Evolutionary conservation across 768 basidiomycete genomes (phyloP), one percentile per base, ranked within the genome.

Genomic region (Russula brevipes): DNA sequence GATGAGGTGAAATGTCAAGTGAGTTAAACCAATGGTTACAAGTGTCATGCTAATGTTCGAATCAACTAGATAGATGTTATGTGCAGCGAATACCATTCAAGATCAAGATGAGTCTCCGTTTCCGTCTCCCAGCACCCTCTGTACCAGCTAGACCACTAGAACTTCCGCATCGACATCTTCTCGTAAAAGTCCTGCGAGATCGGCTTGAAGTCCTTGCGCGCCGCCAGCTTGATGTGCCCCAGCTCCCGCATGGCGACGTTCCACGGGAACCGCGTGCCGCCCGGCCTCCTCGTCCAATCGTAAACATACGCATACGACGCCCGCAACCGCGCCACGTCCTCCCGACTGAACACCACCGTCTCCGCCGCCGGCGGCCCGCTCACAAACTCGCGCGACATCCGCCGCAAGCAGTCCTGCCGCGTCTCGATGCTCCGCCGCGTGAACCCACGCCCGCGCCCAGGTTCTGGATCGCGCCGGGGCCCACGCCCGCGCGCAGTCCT

Each of bases 181-280:
- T 80, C 76, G 62, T 85, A 84, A 59, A 85, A 82, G 0, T 70
- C 69, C 1, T 71, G 70, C 6, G 73, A 72, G 3, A 82, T 69
- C 0, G 78, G 76, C 69, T 81, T 82, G 46, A 70, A 72, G 0
- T 69, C 62, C 5, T 79, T 79, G 12, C 71, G 57, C 1, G 80
- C 78, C 24, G 71, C 71, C 5, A 80, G 78, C 70, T 86, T 85
- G 70, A 86, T 84, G 42, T 68, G 67, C 55, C 82, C 76, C 16
- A 87, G 73, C 57, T 80, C 78, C 6, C 83, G 74, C 73, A 82
- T 79, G 1, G 83, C 81, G 38, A 86, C 77, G 68, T 84, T 76
- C 75, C 77, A 85, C 0, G 84, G 81, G 67, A 84, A 83, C 16
- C 78, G 73, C 5, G 74, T 70, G 71, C 56, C 35, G 1, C 52